Percentiles rank a stretch among this genome's conserved stretches.
Conservation (phyloP, 2,329 filamentous ascomycete species). For the Apiospora arundinis region DNA sequence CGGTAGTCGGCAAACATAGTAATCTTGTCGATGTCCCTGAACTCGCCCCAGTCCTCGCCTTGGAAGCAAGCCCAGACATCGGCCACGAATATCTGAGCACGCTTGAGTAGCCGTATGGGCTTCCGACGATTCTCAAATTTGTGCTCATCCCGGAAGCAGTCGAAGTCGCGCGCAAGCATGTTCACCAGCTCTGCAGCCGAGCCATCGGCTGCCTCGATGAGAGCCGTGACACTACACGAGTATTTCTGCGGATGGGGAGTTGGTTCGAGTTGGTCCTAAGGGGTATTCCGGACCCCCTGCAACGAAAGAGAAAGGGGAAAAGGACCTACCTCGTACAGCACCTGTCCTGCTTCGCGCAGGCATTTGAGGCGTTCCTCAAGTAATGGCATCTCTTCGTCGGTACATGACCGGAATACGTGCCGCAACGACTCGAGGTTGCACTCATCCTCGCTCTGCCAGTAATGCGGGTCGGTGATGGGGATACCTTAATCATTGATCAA, state of each 20-base stretch:
- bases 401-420: conserved; percentile 85
- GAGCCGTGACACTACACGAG: conserved; percentile 73
- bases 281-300: conserved; percentile 22
- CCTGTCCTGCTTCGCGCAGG: conserved; percentile 80
- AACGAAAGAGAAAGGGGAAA: conserved; percentile 19
- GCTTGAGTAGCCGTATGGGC: conserved; percentile 83
- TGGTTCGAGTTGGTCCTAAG: conserved; percentile 23
- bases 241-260: conserved; percentile 65
- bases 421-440: conserved; percentile 77
- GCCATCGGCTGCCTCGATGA: conserved; percentile 74
- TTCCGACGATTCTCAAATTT: conserved; percentile 73
- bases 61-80: conserved; percentile 97
- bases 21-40: conserved; percentile 90
- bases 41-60: conserved; percentile 78
- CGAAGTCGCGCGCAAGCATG: conserved; percentile 79
- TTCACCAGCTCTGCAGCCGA: conserved; percentile 87
- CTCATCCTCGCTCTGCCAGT: conserved; percentile 79
- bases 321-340: conserved; percentile 74
- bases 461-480: conserved; percentile 86
- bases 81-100: conserved; percentile 94
- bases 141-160: conserved; percentile 85
- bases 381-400: conserved; percentile 85
- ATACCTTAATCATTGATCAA: conserved; percentile 62
- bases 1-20: conserved; percentile 99
- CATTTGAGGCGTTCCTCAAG: conserved; percentile 79